phyloP scores from a whole-genome alignment of 2,329 filamentous ascomycete genomes.

The Knufia petricola region DNA sequence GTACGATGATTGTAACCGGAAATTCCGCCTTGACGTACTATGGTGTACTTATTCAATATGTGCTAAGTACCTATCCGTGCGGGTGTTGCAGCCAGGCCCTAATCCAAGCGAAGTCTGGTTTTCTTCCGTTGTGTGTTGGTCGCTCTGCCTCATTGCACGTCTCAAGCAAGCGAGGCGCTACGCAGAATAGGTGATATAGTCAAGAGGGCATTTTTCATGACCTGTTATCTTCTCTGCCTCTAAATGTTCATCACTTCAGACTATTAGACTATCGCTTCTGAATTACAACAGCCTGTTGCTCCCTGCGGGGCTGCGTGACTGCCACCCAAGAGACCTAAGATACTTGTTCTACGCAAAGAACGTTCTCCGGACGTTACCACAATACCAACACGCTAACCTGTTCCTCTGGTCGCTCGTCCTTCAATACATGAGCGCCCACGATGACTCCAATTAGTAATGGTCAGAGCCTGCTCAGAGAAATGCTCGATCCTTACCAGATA shows the following conservation, averaged over 20 bases:
- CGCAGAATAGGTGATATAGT: too few species aligned
- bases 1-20: too few species aligned
- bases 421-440: conserved; percentile 1
- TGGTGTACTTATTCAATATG: too few species aligned
- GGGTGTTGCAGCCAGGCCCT: too few species aligned
- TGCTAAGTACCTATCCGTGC: too few species aligned
- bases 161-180: too few species aligned
- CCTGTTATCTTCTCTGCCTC: too few species aligned
- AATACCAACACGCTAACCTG: background rate
- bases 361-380: background rate
- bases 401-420: conserved; percentile 7
- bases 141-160: too few species aligned
- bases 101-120: too few species aligned
- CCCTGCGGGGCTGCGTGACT: conserved; percentile 17
- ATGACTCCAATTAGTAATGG: background rate
- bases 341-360: background rate
- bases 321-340: background rate
- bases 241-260: background rate
- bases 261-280: background rate
- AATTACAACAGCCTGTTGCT: conserved; percentile 11
- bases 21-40: too few species aligned
- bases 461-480: background rate
- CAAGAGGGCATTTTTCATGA: too few species aligned
- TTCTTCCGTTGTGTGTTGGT: too few species aligned
- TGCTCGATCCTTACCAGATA: background rate